Percentiles rank a stretch among this genome's conserved stretches.
These are phyloP conservation scores for Leccinum aurantiacum DNA, from an alignment of 768 basidiomycete genomes.

Conservation along the genomic window DNA sequence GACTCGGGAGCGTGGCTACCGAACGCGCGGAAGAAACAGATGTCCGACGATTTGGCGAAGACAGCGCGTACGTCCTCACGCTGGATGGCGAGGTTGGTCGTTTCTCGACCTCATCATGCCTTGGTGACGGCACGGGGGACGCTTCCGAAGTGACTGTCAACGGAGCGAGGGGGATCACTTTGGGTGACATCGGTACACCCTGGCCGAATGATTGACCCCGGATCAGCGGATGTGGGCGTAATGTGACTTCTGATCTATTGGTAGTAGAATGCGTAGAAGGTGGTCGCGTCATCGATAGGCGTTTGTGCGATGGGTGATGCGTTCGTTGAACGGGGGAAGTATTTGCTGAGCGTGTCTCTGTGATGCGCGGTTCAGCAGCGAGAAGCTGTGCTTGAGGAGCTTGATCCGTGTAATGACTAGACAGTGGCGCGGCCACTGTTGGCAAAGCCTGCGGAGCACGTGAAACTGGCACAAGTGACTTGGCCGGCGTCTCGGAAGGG, in stretches of 20 bases:
- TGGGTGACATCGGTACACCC: slow-evolving; percentile 32
- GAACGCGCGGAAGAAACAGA: slow-evolving; percentile 63
- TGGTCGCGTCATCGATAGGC: slow-evolving; percentile 51
- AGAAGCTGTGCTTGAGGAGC: slow-evolving; percentile 16
- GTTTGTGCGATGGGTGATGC: slow-evolving; percentile 38
- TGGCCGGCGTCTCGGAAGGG: slow-evolving; percentile 26
- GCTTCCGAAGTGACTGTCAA: slow-evolving; percentile 58
- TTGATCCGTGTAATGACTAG: slow-evolving; percentile 12
- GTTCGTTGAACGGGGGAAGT: slow-evolving; percentile 40
- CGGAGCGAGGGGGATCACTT: slow-evolving; percentile 56
- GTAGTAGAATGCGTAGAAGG: slow-evolving; percentile 62
- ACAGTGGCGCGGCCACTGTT: slow-evolving; percentile 12
- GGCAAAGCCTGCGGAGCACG: slow-evolving; percentile 19
- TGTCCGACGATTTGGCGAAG: slow-evolving; percentile 42
- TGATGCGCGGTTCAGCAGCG: slow-evolving; percentile 21
- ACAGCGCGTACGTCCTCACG: slow-evolving; percentile 35
- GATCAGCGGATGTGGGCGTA: slow-evolving; percentile 77
- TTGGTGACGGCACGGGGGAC: slow-evolving; percentile 44
- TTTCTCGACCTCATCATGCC: slow-evolving; percentile 22
- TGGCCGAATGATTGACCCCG: slow-evolving; percentile 68
- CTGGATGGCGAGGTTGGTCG: slow-evolving; percentile 39
- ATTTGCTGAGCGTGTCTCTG: slow-evolving; percentile 39
- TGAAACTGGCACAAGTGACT: slow-evolving; percentile 16
- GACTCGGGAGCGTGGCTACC: slow-evolving; percentile 53
- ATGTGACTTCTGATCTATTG: slow-evolving; percentile 34